phyloP scores from a whole-genome alignment of 208 protist species.

The Leishmania major region DNA sequence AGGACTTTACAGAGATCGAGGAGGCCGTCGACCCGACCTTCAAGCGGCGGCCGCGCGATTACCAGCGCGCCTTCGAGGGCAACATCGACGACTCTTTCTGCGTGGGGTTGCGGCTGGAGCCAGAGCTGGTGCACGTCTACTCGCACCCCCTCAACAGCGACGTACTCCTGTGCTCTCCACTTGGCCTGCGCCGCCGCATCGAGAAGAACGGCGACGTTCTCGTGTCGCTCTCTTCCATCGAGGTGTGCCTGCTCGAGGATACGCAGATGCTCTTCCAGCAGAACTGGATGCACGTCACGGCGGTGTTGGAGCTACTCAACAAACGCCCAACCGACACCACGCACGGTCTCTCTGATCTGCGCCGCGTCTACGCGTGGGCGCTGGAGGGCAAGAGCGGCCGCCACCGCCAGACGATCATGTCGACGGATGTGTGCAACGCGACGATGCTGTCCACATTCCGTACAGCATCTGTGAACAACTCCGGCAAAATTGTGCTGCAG shows the following conservation, averaged over 20 bases:
- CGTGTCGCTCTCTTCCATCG: conserved; percentile 93
- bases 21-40: conserved; percentile 90
- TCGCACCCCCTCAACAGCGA: conserved; percentile 93
- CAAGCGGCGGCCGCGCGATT: conserved; percentile 85
- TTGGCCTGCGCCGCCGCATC: conserved; percentile 87
- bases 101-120: conserved; percentile 87
- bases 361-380: conserved; percentile 87
- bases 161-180: conserved; percentile 96
- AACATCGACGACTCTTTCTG: conserved; percentile 97
- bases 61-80: conserved; percentile 92
- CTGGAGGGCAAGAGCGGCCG: conserved; percentile 76
- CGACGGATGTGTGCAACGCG: conserved; percentile 71
- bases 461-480: conserved; percentile 65
- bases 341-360: conserved; percentile 83
- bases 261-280: conserved; percentile 96
- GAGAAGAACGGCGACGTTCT: conserved; percentile 76
- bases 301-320: conserved; percentile 77
- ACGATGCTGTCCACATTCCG: conserved; percentile 92
- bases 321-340: conserved; percentile 85
- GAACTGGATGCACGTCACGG: conserved; percentile 95
- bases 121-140: conserved; percentile 84
- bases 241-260: conserved; percentile 94
- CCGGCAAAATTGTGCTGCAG: conserved; percentile 72
- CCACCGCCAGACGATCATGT: conserved; percentile 95
- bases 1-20: conserved; percentile 89